These are phyloP conservation scores for Neurospora sp. DNA, from an alignment of 495 filamentous ascomycete species.

Conservation along the genomic window DNA sequence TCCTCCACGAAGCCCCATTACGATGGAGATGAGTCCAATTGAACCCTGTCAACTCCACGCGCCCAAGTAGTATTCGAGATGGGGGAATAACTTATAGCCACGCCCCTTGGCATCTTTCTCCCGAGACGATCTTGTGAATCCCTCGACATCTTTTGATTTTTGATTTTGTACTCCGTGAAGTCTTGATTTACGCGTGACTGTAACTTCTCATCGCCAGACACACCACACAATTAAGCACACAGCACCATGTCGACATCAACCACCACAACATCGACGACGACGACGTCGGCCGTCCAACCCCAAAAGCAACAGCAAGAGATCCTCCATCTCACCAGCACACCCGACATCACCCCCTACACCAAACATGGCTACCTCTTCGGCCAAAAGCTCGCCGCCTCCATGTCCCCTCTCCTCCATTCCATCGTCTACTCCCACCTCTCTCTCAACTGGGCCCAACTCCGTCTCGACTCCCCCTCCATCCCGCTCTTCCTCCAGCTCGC, in stretches of 20 bases:
- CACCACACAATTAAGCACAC: neutral
- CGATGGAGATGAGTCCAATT: neutral
- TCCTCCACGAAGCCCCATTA: neutral
- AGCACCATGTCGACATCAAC: neutral
- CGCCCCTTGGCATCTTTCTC: neutral
- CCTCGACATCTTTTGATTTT: neutral
- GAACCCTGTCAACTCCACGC: neutral
- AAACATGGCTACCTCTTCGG: conserved; percentile 46
- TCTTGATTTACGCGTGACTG: neutral
- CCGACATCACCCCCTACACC: conserved; percentile 26
- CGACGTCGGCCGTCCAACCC: neutral
- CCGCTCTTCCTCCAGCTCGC: conserved; percentile 21
- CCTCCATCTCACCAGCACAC: neutral
- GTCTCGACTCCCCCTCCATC: conserved; percentile 44
- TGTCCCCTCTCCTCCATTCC: conserved; percentile 59
- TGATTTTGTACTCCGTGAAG: neutral
- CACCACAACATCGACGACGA: neutral
- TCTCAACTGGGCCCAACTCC: conserved; percentile 53
- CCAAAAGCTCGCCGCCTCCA: conserved; percentile 47
- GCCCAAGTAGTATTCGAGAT: neutral
- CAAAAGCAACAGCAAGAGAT: neutral
- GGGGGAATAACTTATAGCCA: neutral
- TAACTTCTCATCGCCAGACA: neutral
- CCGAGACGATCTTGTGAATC: neutral
- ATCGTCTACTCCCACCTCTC: conserved; percentile 49